These are phyloP conservation scores for Acanthamoeba comandoni DNA, from an alignment of 208 protist genomes.

Conservation along the genomic window DNA sequence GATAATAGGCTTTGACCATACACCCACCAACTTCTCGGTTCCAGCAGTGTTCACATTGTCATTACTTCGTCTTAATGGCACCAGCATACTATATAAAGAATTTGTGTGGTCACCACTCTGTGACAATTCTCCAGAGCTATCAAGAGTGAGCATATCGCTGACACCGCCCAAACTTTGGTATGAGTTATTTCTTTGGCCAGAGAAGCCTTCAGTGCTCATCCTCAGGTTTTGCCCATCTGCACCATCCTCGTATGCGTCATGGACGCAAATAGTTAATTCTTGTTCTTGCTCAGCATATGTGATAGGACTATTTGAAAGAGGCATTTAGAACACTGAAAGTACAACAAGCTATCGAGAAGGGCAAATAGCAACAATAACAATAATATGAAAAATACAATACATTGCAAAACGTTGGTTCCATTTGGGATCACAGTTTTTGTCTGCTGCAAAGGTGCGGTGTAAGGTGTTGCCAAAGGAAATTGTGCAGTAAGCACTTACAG, in stretches of 20 bases:
- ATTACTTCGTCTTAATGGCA: too few species aligned
- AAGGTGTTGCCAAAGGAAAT: slow-evolving; percentile 18
- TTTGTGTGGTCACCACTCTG: too few species aligned
- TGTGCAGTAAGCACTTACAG: slow-evolving; percentile 13
- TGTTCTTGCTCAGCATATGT: neutral
- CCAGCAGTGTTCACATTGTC: neutral
- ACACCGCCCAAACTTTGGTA: neutral
- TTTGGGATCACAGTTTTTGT: slow-evolving; percentile 20
- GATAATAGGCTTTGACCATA: neutral
- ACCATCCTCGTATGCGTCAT: slow-evolving; percentile 7
- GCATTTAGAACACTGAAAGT: neutral
- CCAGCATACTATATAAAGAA: too few species aligned
- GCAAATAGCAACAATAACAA: neutral
- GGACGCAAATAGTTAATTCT: slow-evolving; percentile 3
- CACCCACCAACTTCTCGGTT: neutral
- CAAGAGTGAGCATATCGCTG: neutral
- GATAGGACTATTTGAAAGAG: slow-evolving; percentile 12
- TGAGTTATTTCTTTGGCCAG: neutral
- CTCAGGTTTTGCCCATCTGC: neutral
- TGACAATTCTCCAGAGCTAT: slow-evolving; percentile 10
- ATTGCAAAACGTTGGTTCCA: slow-evolving; percentile 17
- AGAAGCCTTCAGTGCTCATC: neutral
- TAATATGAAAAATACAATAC: neutral
- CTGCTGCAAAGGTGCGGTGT: neutral
- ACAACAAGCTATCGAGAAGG: neutral